These are phyloP conservation scores for Trapa incisa DNA, from an alignment of 345 rosid species.

Conservation along the genomic window DNA sequence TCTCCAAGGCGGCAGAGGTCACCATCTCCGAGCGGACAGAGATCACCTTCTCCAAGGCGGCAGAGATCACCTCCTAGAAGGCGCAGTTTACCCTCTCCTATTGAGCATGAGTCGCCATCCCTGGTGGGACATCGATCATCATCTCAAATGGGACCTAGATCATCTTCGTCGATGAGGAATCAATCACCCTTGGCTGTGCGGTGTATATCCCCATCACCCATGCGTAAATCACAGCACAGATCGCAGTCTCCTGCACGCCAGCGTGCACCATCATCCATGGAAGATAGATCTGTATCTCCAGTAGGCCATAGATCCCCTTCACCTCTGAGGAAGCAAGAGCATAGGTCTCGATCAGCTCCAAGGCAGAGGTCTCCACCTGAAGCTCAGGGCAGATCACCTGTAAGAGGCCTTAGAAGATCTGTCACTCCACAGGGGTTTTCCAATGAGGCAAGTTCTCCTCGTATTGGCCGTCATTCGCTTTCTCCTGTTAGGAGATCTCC, in stretches of 20 bases:
- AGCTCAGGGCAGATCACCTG: constrained; percentile 3
- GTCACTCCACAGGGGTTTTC: constrained; percentile 24
- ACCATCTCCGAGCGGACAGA: constrained; percentile 8
- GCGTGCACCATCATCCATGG: constrained; percentile 23
- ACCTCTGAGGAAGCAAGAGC: constrained; percentile 7
- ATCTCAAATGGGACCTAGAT: constrained; percentile 18
- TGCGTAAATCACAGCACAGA: constrained; percentile 11
- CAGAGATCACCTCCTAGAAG: constrained; percentile 8
- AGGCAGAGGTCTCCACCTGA: constrained; percentile 21
- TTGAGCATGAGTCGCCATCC: constrained; percentile 23
- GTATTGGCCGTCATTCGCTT: constrained; percentile 26
- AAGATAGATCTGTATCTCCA: constrained; percentile 30
- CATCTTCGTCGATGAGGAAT: constrained; percentile 17
- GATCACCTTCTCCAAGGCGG: constrained; percentile 18
- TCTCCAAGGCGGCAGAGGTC: constrained; percentile 4
- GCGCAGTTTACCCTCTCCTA: constrained; percentile 13
- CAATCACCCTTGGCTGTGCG: background rate
- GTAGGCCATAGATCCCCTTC: constrained; percentile 29
- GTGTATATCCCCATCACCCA: constrained; percentile 33
- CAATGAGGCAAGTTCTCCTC: constrained; percentile 34
- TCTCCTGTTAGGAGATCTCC: constrained; percentile 30
- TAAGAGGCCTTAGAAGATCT: constrained; percentile 7
- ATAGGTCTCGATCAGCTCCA: constrained; percentile 17
- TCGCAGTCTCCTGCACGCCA: constrained; percentile 21
- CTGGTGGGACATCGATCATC: constrained; percentile 27